Percentiles rank a stretch among this genome's conserved stretches.
Evolutionary conservation across 2,329 filamentous ascomycete species (phyloP).

Genomic region (Apiospora phragmitis): DNA sequence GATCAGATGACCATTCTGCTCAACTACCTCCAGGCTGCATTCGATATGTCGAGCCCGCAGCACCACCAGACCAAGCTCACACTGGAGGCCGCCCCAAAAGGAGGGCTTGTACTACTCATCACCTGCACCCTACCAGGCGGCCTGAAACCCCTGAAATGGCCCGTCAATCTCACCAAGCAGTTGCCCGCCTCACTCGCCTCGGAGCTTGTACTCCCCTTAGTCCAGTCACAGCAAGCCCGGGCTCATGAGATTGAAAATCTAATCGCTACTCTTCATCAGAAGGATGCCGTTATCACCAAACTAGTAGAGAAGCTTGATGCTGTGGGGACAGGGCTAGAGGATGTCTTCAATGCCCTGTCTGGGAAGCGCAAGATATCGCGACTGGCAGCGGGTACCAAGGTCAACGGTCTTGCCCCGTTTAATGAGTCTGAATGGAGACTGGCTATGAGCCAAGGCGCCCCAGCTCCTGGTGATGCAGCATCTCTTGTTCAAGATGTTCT

Average conservation of each 20-base stretch:
- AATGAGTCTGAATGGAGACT: constrained; percentile 39
- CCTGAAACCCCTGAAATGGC: constrained; percentile 63
- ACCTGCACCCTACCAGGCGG: constrained; percentile 56
- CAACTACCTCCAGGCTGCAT: constrained; percentile 56
- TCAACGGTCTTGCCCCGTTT: constrained; percentile 55
- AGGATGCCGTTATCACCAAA: constrained; percentile 52
- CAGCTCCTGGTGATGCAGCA: constrained; percentile 32
- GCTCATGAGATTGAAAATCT: constrained; percentile 45
- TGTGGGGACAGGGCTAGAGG: constrained; percentile 51
- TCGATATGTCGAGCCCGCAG: constrained; percentile 47
- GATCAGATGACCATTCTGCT: constrained; percentile 70
- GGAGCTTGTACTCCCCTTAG: constrained; percentile 52
- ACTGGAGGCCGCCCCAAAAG: constrained; percentile 38
- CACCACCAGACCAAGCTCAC: constrained; percentile 47
- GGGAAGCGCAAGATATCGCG: constrained; percentile 49
- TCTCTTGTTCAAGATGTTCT: constrained; percentile 45
- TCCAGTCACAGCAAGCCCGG: constrained; percentile 46
- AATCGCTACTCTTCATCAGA: constrained; percentile 44
- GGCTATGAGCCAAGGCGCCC: constrained; percentile 23
- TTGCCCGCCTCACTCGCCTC: constrained; percentile 44
- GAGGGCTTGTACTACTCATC: constrained; percentile 53
- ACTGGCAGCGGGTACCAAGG: constrained; percentile 44
- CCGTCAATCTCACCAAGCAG: constrained; percentile 54
- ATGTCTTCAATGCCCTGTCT: constrained; percentile 52
- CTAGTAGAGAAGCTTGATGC: constrained; percentile 56